A percentile compares a stretch with the other conserved stretches of the same genome.
These are phyloP conservation scores for Drosera spatulata DNA, from an alignment of 179 eudicot species.

Conservation along the genomic window DNA sequence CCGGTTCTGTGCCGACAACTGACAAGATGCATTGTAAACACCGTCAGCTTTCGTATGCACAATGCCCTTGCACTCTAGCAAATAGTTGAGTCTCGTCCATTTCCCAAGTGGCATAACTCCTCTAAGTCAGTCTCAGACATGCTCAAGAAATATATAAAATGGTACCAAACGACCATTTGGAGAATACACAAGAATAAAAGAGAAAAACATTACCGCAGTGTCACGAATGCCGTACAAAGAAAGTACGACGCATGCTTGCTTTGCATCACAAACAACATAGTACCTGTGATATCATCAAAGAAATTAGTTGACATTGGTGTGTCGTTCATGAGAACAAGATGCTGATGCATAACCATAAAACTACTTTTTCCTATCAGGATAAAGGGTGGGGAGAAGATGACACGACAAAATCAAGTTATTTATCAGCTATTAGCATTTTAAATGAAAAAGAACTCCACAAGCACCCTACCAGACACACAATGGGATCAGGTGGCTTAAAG, in stretches of 20 bases:
- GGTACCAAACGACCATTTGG: background rate
- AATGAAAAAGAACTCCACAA: background rate
- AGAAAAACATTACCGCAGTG: constrained; percentile 47
- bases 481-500: background rate
- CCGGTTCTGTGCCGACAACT: too few species aligned
- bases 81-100: too few species aligned
- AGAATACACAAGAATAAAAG: background rate
- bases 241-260: constrained; percentile 51
- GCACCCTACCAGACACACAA: background rate
- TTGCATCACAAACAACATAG: constrained; percentile 66
- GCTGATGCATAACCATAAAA: background rate
- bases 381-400: background rate
- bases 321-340: background rate
- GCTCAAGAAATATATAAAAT: background rate
- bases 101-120: too few species aligned
- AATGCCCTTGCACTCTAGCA: too few species aligned
- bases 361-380: background rate
- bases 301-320: background rate
- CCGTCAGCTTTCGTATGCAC: too few species aligned
- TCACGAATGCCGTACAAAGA: constrained; percentile 59
- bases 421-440: background rate
- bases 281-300: constrained; percentile 44
- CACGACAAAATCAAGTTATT: background rate
- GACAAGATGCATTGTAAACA: too few species aligned
- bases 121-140: background rate